Evolutionary conservation across 306 rosid species (phyloP), one percentile per base, ranked within the genome.

Genomic region (Begonia masoniana): DNA sequence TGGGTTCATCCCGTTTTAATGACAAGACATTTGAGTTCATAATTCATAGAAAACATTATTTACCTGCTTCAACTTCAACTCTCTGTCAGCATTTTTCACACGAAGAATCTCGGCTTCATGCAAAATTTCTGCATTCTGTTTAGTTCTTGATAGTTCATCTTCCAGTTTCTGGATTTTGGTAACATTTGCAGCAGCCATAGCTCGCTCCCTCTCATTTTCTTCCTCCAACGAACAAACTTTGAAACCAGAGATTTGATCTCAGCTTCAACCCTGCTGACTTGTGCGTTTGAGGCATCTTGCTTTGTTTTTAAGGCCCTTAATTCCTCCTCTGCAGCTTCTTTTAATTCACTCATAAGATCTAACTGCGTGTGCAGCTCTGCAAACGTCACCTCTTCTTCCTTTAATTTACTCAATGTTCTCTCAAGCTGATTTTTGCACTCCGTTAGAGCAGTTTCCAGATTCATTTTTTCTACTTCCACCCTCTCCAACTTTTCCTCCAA

Each of bases 51-150:
- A 17, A 17, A 17, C 19, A 17, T 17, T 17, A 12, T 85, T 70
- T 49, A 79, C 95, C 95, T 79, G 83, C 63, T 56, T 82, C 52
- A 58, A 49, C 73, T 82, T 86, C 74, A 77, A 52, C 39, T 79
- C 63, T 12, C 47, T 62, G 39, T 62, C 65, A 60, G 50, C 57
- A 36, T 43, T 56, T 63, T 67, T 60, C 50, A 24, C 54, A 8
- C 15, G 69, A 63, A 16, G 58, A 47, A 64, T 59, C 66, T 72
- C 74, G 9, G 69, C 67, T 14, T 72, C 81, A 50, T 55, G 65
- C 68, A 57, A 67, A 68, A 62, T 42, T 60, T 75, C 76, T 61
- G 68, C 82, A 64, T 75, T 78, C 11, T 57, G 69, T 65, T 67
- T 82, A 65, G 75, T 42, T 54, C 61, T 77, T 3, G 62, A 64